Conservation (phyloP, 176 grass and related monocot genomes). For the Aegilops speltoides region DNA sequence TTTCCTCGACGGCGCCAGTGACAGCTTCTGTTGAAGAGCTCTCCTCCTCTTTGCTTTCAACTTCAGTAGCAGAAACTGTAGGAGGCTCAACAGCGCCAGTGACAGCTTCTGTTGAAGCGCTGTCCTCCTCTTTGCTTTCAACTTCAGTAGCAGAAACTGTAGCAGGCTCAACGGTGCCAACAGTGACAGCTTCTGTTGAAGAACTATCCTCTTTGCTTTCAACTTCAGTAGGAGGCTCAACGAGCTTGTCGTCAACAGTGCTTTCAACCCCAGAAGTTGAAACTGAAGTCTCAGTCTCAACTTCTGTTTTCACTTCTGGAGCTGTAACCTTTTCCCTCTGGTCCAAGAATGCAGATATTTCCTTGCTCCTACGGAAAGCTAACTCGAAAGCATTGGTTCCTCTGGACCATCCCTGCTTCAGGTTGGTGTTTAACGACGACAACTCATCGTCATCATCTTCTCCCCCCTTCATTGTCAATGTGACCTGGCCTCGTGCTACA, state of each 20-base stretch:
- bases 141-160: conserved; percentile 29
- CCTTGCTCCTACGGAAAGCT: conserved; percentile 71
- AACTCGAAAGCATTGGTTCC: conserved; percentile 52
- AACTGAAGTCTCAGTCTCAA: conserved; percentile 35
- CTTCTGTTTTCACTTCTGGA: conserved; percentile 30
- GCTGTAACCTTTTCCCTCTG: conserved; percentile 44
- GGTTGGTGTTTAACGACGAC: conserved; percentile 48
- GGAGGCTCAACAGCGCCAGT: not conserved
- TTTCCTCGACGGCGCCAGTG: conserved; percentile 2
- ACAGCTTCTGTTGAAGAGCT: conserved; percentile 26
- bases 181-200: conserved; percentile 25
- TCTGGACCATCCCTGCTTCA: conserved; percentile 53
- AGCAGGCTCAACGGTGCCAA: not conserved
- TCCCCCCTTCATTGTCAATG: conserved; percentile 85
- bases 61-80: conserved; percentile 28
- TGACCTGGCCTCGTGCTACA: conserved; percentile 59
- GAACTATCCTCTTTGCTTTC: conserved; percentile 30
- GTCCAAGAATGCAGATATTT: conserved; percentile 71
- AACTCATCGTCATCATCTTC: conserved; percentile 62
- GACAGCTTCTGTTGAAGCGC: conserved; percentile 27
- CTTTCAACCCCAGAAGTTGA: conserved; percentile 23
- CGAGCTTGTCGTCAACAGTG: conserved; percentile 13
- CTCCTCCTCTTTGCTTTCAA: conserved; percentile 23
- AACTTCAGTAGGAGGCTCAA: conserved; percentile 41
- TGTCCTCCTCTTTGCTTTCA: conserved; percentile 26